phyloP scores from a whole-genome alignment of 148 eudicot genomes.

The Mesembryanthemum crystallinum region DNA sequence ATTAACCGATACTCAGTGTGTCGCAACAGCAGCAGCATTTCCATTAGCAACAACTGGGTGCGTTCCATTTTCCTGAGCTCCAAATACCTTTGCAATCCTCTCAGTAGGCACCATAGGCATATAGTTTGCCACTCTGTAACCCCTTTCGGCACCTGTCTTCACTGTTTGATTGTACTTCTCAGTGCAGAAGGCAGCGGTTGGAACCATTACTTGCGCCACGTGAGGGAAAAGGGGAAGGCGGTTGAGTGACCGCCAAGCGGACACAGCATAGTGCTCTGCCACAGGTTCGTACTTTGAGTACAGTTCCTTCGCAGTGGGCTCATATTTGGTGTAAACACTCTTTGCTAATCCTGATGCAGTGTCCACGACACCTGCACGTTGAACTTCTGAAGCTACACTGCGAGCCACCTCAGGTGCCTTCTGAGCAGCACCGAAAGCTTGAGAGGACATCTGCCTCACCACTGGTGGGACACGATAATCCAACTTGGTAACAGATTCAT shows the following conservation, averaged over 20 bases:
- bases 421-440: constrained; percentile 62
- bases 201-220: constrained; percentile 70
- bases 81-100: constrained; percentile 74
- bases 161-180: constrained; percentile 84
- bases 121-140: constrained; percentile 69
- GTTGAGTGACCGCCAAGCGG: constrained; percentile 74
- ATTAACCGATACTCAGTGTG: constrained; percentile 25
- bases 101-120: constrained; percentile 84
- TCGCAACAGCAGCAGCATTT: constrained; percentile 20
- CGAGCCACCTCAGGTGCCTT: constrained; percentile 78
- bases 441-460: constrained; percentile 56
- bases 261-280: constrained; percentile 77
- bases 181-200: constrained; percentile 69
- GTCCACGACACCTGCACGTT: constrained; percentile 60
- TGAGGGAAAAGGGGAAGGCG: constrained; percentile 77
- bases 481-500: constrained; percentile 60
- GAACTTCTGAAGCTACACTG: constrained; percentile 63
- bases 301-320: constrained; percentile 79
- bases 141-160: constrained; percentile 54
- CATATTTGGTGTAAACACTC: constrained; percentile 60
- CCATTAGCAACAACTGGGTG: constrained; percentile 15
- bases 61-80: constrained; percentile 21
- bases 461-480: constrained; percentile 60
- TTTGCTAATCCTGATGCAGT: constrained; percentile 78
- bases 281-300: constrained; percentile 82